A percentile compares a stretch with the other conserved stretches of the same genome.
Evolutionary conservation across 768 basidiomycete genomes (phyloP).

Genomic region (Termitomyces sp.): DNA sequence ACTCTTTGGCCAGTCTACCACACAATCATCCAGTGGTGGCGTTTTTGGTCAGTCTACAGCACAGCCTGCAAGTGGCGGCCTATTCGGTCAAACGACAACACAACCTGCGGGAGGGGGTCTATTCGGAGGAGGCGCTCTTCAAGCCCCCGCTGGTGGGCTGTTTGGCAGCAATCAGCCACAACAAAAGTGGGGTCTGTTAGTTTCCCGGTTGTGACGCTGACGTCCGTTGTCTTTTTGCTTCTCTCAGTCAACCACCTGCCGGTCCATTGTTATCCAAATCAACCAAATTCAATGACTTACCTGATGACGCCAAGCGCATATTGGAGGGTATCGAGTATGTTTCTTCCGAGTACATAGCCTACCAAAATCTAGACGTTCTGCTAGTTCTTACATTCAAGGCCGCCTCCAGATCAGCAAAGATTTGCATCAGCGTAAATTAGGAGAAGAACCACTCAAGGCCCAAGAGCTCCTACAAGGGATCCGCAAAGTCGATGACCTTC

Average conservation of each 20-base stretch:
- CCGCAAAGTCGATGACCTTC: slow-evolving; percentile 49
- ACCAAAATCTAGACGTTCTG: slow-evolving; percentile 3
- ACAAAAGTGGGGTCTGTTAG: slow-evolving; percentile 23
- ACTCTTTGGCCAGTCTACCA: slow-evolving; percentile 16
- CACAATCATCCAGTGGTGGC: slow-evolving; percentile 17
- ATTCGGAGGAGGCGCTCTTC: slow-evolving; percentile 25
- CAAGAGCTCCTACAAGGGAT: slow-evolving; percentile 65
- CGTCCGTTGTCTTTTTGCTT: not conserved
- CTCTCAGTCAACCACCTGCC: slow-evolving; percentile 20
- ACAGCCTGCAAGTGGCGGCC: slow-evolving; percentile 14
- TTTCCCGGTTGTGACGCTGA: not conserved
- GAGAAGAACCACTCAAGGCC: slow-evolving; percentile 70
- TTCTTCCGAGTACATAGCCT: not conserved
- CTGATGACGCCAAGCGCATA: slow-evolving; percentile 60
- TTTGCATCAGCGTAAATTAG: slow-evolving; percentile 70
- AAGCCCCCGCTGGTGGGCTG: slow-evolving; percentile 26
- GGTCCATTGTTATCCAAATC: slow-evolving; percentile 46
- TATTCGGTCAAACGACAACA: slow-evolving; percentile 27
- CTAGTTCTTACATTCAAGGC: slow-evolving; percentile 69
- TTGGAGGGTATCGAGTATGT: slow-evolving; percentile 74
- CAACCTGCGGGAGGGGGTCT: slow-evolving; percentile 17
- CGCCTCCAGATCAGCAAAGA: slow-evolving; percentile 80
- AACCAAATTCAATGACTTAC: slow-evolving; percentile 83
- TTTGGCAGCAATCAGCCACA: slow-evolving; percentile 30
- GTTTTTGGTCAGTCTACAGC: slow-evolving; percentile 28